phyloP scores from a whole-genome alignment of 2,329 filamentous ascomycete species.

The Penicillium sp. region DNA sequence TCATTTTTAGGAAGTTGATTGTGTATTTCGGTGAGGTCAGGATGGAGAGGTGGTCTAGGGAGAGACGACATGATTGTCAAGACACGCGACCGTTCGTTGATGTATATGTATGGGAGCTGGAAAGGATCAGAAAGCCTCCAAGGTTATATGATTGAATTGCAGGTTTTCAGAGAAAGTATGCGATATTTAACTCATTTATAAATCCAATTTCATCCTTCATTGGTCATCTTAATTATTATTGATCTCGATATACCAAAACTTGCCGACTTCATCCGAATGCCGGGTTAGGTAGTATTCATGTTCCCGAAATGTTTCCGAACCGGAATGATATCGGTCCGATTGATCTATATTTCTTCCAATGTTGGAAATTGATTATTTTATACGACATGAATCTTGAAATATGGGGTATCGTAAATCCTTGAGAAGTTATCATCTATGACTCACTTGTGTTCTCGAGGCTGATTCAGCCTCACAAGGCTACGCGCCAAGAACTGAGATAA shows the following conservation, averaged over 20 bases:
- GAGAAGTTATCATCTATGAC: no score
- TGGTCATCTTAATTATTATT: background rate
- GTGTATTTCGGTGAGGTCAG: constrained; percentile 1
- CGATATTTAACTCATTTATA: background rate
- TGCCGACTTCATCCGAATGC: background rate
- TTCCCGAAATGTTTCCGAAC: background rate
- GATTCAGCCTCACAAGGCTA: no score
- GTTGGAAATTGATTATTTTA: no score
- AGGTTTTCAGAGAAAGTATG: background rate
- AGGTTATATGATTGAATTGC: background rate
- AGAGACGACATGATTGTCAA: background rate
- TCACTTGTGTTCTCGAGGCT: no score
- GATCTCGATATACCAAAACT: background rate
- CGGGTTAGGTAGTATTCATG: background rate
- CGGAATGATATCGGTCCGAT: background rate
- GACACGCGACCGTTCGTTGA: background rate
- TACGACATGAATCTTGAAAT: no score
- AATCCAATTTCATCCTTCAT: background rate
- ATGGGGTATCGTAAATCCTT: no score
- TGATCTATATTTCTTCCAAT: background rate
- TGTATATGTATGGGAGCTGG: background rate
- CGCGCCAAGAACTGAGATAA: no score
- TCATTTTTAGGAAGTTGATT: background rate
- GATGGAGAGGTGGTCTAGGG: background rate
- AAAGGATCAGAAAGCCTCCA: background rate